Evolutionary conservation across 106 monocot species (phyloP), one percentile per base, ranked within the genome.

Genomic region (Cymbidium sinense): DNA sequence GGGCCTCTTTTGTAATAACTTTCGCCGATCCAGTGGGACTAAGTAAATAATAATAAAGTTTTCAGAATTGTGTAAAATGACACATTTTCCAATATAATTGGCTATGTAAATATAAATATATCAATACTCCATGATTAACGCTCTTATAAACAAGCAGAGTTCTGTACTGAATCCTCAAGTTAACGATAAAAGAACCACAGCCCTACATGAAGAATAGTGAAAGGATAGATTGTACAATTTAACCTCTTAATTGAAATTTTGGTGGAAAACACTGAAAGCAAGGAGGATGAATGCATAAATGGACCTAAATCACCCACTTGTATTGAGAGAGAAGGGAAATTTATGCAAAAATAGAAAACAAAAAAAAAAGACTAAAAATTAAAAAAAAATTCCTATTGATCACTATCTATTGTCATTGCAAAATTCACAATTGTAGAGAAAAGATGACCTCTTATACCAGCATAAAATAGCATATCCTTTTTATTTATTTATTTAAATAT

Each of bases 21-120:
- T 71, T 84, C 92, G 2, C 98, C 98, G 71, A 94, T 94, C 98
- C 98, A 98, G 73, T 98, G 98, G 12, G 94, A 88, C 98, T 98
- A 47, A 13, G 47, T 47, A 2, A 47, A 47, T 13, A 47, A 47
- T 15, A 17, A 47, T 33, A 41, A 23, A 61, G 5, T 25, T 23
- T 61, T 21, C 54, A 61, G 15, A 4, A 39, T 39, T 39, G 15
- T 0, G 61, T 8, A 25, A 61, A 6, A 25, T 61, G 10, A 61
- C 61, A 61, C 6, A 25, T 61, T 61, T 21, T 25, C 61, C 23
- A 61, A 61, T 61, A 61, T 9, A 61, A 61, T 25, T 8, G 25
- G 61, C 0, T 6, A 5, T 25, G 61, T 25, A 25, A 10, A 23
- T 7, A 61, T 18, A 21, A 15, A 54, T 19, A 54, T 19, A 54